These are phyloP conservation scores for Mycena rosella DNA, from an alignment of 768 basidiomycete genomes.

Conservation along the genomic window DNA sequence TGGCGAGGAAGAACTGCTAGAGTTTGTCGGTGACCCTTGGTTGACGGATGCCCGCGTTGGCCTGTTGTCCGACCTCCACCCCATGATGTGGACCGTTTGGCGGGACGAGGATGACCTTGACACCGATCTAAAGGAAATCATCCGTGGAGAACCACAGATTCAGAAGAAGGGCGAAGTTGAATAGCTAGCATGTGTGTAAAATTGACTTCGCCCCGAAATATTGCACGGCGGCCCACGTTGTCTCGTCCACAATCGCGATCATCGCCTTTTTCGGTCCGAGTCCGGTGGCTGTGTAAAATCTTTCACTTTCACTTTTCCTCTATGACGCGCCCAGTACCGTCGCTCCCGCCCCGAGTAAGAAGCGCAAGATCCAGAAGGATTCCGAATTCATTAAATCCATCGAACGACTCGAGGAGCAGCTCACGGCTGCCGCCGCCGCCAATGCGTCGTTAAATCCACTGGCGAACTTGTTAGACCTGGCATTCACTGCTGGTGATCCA, in stretches of 20 bases:
- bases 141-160: no score
- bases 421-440: conserved; percentile 65
- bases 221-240: no score
- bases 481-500: conserved; percentile 61
- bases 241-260: no score
- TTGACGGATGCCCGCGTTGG: no score
- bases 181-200: no score
- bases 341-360: conserved; percentile 68
- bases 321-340: conserved; percentile 40
- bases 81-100: no score
- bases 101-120: no score
- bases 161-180: no score
- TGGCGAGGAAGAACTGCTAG: neutral
- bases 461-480: conserved; percentile 77
- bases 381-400: conserved; percentile 45
- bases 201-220: no score
- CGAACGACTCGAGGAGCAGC: conserved; percentile 64
- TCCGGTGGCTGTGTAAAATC: conserved; percentile 17
- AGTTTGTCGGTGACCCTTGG: conserved; percentile 28
- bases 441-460: conserved; percentile 82
- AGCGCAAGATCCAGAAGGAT: conserved; percentile 57
- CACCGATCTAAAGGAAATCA: no score
- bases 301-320: neutral
- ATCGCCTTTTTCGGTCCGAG: neutral
- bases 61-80: no score